Base-by-base conservation (phyloP, 73 alveolate species). In the Uronychia binucleata region DNA sequence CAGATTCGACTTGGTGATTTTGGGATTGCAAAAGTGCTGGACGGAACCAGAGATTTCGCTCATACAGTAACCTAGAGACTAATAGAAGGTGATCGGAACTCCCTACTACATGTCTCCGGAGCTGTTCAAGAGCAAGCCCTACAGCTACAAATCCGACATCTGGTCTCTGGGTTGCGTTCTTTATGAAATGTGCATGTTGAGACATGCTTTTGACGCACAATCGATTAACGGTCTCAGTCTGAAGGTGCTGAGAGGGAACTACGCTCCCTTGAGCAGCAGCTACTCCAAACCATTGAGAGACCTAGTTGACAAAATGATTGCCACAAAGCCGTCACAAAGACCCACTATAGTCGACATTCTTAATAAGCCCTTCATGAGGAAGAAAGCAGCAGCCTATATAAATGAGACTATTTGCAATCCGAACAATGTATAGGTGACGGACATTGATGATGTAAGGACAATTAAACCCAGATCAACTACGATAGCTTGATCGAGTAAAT, bases 71-170 rank as follows among this genome's bases (percentile, higher is more conserved):
- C n/a, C n/a, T n/a, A n/a, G n/a, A n/a, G n/a, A n/a, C n/a, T n/a
- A n/a, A n/a, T n/a, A n/a, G n/a, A n/a, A n/a, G n/a, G 92, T 97
- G 77, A 96, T 98, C 31, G 99, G 99, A 26, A 97, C 99, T 0
- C 99, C 99, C 11, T 94, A 96, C 84, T 97, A 97, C 88, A 97
- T 98, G 99, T 97, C 99, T 29, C 99, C 99, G n/a, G 99, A 98
- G 81, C 96, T 97, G 77, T 97, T 97, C 86, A 97, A 98, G 88
- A 95, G 97, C 59, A 95, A 95, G 88, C 99, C 99, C 58, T 98
- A 98, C 90, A 81, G 97, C 46, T 98, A 92, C 92, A 98, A 98
- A 88, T 94, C 99, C 77, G 99, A 98, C 91, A 97, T 98, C 30
- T 98, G 99, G 99, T 98, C 99, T 0, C 88, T 98, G 13, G 99